Percentiles rank a stretch among this genome's conserved stretches.
phyloP scores from a whole-genome alignment of 805 yeast genomes.

The Kuraishia ogatae region DNA sequence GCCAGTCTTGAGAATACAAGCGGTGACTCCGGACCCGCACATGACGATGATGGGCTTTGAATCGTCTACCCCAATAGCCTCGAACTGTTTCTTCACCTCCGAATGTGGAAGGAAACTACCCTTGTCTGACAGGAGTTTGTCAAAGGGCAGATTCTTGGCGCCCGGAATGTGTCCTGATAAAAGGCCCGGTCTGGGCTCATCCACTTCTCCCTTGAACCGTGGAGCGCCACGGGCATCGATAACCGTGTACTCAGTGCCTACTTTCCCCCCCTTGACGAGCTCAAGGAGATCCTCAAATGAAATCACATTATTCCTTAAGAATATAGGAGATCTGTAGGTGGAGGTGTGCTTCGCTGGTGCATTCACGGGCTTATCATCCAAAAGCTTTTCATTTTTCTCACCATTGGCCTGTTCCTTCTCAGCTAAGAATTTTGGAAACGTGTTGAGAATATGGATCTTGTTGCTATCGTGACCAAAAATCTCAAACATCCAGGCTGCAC shows the following conservation, averaged over 20 bases:
- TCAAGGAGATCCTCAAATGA: conserved; percentile 57
- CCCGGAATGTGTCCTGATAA: conserved; percentile 88
- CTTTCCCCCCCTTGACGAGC: conserved; percentile 40
- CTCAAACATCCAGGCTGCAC: conserved; percentile 87
- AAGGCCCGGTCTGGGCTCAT: conserved; percentile 86
- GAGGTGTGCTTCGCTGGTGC: conserved; percentile 14
- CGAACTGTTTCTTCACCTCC: conserved; percentile 34
- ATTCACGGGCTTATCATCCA: conserved; percentile 10
- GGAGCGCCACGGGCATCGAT: conserved; percentile 78
- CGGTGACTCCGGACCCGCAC: conserved; percentile 98
- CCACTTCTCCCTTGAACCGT: conserved; percentile 69
- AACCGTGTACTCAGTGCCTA: conserved; percentile 39
- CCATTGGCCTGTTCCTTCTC: conserved; percentile 8
- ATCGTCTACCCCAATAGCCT: conserved; percentile 26
- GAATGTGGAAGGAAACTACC: background rate
- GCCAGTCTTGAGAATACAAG: conserved; percentile 78
- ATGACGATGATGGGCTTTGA: conserved; percentile 68
- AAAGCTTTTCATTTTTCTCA: conserved; percentile 14
- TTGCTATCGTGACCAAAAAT: conserved; percentile 59
- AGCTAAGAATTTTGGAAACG: conserved; percentile 31
- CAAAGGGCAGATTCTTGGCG: conserved; percentile 68
- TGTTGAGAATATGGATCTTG: conserved; percentile 60
- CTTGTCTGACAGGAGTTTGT: conserved; percentile 41
- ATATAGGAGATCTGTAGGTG: conserved; percentile 25
- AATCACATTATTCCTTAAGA: conserved; percentile 43